Evolutionary conservation across 2,329 filamentous ascomycete genomes (phyloP).

Genomic region (Calonectria ilicicola): DNA sequence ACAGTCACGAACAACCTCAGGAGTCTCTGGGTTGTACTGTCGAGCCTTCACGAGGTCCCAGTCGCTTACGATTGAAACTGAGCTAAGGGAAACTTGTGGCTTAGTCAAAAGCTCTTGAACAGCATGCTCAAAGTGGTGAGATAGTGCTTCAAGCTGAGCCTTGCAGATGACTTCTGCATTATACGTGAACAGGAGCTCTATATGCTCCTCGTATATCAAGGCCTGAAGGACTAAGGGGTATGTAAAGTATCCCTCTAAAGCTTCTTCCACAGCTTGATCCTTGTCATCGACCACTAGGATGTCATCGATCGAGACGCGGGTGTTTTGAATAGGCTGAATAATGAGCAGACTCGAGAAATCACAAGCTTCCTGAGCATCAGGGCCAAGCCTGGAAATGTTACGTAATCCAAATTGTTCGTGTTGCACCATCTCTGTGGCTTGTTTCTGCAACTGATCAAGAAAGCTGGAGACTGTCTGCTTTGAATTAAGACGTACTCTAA

Average conservation of each 20-base stretch:
- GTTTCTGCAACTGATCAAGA: constrained; percentile 23
- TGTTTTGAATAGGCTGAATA: constrained; percentile 32
- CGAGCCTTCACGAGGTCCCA: neutral
- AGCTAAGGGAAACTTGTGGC: neutral
- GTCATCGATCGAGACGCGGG: neutral
- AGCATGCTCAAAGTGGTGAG: neutral
- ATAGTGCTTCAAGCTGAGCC: neutral
- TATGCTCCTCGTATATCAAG: neutral
- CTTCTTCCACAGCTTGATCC: neutral
- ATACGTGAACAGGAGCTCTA: neutral
- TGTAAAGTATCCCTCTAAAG: neutral
- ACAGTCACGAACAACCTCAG: neutral
- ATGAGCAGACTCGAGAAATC: constrained; percentile 46
- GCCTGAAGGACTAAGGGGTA: constrained; percentile 2
- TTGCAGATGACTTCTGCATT: neutral
- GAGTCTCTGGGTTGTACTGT: neutral
- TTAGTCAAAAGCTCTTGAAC: neutral
- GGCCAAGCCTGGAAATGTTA: constrained; percentile 31
- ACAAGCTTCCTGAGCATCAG: constrained; percentile 29
- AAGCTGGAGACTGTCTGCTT: constrained; percentile 33
- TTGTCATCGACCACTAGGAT: neutral
- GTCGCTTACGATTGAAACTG: neutral
- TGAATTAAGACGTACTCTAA: constrained; percentile 49
- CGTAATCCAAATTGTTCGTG: constrained; percentile 38
- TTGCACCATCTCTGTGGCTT: constrained; percentile 27